Conservation (phyloP, 2,329 filamentous ascomycete species). For the Scedosporium apiospermum region DNA sequence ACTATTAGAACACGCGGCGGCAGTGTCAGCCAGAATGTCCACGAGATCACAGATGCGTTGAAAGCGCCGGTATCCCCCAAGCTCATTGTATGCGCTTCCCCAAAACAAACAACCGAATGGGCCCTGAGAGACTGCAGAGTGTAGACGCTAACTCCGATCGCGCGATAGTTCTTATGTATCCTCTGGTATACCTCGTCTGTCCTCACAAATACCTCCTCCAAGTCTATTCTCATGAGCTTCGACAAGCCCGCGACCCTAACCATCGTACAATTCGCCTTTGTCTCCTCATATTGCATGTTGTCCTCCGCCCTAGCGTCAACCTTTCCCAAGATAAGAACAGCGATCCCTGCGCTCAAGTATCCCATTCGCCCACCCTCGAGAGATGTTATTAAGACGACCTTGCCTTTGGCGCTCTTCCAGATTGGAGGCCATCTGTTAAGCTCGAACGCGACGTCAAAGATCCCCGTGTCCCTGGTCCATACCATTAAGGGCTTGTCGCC, state of each 20-base stretch:
- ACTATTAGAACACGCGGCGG: slow-evolving; percentile 71
- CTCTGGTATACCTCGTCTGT: slow-evolving; percentile 95
- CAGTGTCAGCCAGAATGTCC: slow-evolving; percentile 86
- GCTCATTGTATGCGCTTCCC: slow-evolving; percentile 57
- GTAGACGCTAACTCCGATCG: neutral
- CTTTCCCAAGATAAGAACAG: slow-evolving; percentile 60
- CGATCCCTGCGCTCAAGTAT: slow-evolving; percentile 71
- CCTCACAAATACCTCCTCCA: slow-evolving; percentile 94
- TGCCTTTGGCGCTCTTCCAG: slow-evolving; percentile 90
- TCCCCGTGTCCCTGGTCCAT: slow-evolving; percentile 93
- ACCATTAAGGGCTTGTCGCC: slow-evolving; percentile 97
- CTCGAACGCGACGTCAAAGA: slow-evolving; percentile 86
- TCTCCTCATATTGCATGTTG: slow-evolving; percentile 77
- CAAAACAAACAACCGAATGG: neutral
- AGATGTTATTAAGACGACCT: slow-evolving; percentile 75
- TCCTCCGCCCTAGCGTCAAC: slow-evolving; percentile 65
- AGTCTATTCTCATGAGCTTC: slow-evolving; percentile 88
- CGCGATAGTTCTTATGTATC: slow-evolving; percentile 64
- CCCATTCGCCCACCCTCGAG: slow-evolving; percentile 72
- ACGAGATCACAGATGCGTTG: slow-evolving; percentile 85
- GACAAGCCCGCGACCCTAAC: slow-evolving; percentile 87
- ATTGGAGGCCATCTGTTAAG: slow-evolving; percentile 89
- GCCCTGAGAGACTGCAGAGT: neutral
- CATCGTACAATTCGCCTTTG: slow-evolving; percentile 86
- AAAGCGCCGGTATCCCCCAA: slow-evolving; percentile 82